Evolutionary conservation across 2,329 filamentous ascomycete genomes (phyloP).

Genomic region (Fusarium sp.): DNA sequence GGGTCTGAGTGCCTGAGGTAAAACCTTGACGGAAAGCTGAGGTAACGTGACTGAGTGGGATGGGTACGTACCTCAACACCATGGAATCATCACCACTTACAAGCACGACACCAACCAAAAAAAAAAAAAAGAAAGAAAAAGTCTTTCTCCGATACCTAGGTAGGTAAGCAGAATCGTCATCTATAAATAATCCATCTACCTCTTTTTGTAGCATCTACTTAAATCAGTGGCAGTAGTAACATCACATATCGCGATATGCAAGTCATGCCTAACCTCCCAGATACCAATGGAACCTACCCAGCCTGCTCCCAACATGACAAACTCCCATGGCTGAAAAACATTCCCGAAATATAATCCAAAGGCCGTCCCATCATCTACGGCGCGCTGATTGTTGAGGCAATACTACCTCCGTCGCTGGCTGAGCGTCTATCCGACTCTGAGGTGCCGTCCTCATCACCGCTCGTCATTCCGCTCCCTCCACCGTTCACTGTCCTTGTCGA

Average conservation of each 20-base stretch:
- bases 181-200: conserved; percentile 1
- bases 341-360: conserved; percentile 11
- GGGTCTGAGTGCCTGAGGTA: too few relatives aligned
- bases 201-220: conserved; percentile 1
- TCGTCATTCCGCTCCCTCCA: conserved; percentile 41
- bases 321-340: conserved; percentile 20
- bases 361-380: conserved; percentile 15
- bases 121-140: too few relatives aligned
- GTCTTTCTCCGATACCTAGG: background rate
- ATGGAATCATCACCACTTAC: conserved; percentile 7
- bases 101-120: background rate
- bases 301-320: conserved; percentile 17
- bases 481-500: conserved; percentile 45
- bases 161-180: background rate
- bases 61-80: conserved; percentile 20
- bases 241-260: conserved; percentile 2
- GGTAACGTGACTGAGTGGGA: conserved; percentile 39
- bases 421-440: conserved; percentile 51
- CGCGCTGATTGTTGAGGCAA: conserved; percentile 49
- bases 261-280: conserved; percentile 7
- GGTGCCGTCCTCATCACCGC: conserved; percentile 48
- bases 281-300: conserved; percentile 2
- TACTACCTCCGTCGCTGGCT: conserved; percentile 51
- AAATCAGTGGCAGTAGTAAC: background rate
- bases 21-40: conserved; percentile 8